Conservation (phyloP, 805 yeast species). For the baker's yeast (Saccharomyces cerevisiae) region DNA sequence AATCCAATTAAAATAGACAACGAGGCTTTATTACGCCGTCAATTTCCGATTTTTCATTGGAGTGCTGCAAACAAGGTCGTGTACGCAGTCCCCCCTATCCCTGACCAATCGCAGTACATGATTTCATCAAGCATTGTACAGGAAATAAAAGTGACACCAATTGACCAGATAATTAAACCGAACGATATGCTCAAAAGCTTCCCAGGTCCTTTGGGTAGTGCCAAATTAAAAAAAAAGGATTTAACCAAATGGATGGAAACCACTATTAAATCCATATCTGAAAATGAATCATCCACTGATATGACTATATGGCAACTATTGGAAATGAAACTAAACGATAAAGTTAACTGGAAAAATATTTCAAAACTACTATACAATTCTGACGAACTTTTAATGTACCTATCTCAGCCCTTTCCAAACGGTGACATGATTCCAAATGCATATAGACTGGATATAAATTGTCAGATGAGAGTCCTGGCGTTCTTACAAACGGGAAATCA, state of each 20-base stretch:
- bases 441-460: conserved; percentile 31
- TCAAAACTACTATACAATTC: conserved; percentile 28
- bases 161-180: conserved; percentile 28
- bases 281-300: conserved; percentile 14
- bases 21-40: conserved; percentile 47
- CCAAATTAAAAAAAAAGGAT: conserved; percentile 55
- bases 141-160: conserved; percentile 32
- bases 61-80: conserved; percentile 39
- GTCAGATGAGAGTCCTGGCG: conserved; percentile 27
- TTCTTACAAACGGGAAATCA: conserved; percentile 55
- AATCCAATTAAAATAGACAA: conserved; percentile 34
- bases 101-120: conserved; percentile 15
- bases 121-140: conserved; percentile 20
- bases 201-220: conserved; percentile 44
- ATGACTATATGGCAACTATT: conserved; percentile 19
- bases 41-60: conserved; percentile 74
- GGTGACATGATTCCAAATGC: conserved; percentile 29
- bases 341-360: conserved; percentile 28
- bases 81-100: conserved; percentile 36
- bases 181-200: conserved; percentile 29
- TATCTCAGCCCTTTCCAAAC: conserved; percentile 17
- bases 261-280: conserved; percentile 20
- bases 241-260: conserved; percentile 59
- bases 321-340: conserved; percentile 20
- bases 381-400: conserved; percentile 20